These are phyloP conservation scores for Leccinellum rugosiceps DNA, from an alignment of 768 basidiomycete genomes.

Conservation along the genomic window DNA sequence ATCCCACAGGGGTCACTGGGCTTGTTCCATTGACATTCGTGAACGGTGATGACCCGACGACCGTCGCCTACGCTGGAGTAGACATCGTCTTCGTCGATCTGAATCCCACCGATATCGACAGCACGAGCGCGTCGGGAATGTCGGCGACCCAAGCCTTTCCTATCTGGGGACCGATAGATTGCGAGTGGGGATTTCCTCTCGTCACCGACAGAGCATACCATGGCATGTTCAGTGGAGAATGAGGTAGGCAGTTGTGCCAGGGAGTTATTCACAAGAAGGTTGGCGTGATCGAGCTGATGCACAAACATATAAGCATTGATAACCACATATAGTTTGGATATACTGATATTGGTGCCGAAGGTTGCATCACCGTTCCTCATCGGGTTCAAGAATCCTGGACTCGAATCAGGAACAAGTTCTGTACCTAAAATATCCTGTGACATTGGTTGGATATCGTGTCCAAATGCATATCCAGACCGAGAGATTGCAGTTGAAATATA, in stretches of 20 bases:
- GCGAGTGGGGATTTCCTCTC: not conserved
- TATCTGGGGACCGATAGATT: not conserved
- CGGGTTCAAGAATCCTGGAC: not conserved
- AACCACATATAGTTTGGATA: not conserved
- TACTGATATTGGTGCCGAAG: not conserved
- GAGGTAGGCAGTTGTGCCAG: not conserved
- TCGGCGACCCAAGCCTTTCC: not conserved
- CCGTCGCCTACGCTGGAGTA: not conserved
- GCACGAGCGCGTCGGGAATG: not conserved
- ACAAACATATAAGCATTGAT: not conserved
- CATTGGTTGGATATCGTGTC: not conserved
- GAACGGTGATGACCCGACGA: not conserved
- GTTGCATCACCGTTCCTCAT: no score
- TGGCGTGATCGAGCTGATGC: not conserved
- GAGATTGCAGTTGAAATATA: not conserved
- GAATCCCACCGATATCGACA: not conserved
- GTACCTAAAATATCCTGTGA: not conserved
- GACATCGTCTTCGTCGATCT: slow-evolving; percentile 6
- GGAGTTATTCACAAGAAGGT: not conserved
- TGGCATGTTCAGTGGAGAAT: not conserved
- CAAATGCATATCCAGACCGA: not conserved
- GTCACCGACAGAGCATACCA: not conserved
- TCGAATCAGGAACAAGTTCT: not conserved
- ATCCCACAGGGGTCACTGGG: slow-evolving; percentile 1
- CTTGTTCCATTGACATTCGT: slow-evolving; percentile 4